Conservation (phyloP, 345 rosid genomes). For the Pugionium dolabratum region DNA sequence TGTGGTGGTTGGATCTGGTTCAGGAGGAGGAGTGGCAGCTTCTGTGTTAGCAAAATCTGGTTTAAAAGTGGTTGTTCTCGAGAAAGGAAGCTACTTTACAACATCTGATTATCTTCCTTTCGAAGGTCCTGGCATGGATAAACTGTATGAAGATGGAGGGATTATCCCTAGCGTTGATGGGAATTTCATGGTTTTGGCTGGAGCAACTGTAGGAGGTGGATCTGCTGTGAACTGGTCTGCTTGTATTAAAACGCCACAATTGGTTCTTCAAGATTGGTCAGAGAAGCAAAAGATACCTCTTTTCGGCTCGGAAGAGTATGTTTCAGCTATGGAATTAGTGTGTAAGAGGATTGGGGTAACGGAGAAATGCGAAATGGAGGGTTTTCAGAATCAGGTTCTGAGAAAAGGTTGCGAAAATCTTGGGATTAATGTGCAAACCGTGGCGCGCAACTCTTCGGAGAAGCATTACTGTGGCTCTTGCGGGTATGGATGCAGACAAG, state of each 20-base stretch:
- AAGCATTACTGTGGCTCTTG: conserved; percentile 86
- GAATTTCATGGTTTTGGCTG: conserved; percentile 57
- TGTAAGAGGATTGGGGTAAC: conserved; percentile 73
- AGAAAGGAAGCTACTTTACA: conserved; percentile 77
- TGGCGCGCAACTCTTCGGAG: conserved; percentile 70
- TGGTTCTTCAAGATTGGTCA: conserved; percentile 73
- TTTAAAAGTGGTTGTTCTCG: conserved; percentile 66
- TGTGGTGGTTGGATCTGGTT: conserved; percentile 77
- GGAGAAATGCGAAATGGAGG: conserved; percentile 51
- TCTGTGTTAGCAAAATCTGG: conserved; percentile 71
- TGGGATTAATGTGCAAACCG: conserved; percentile 51
- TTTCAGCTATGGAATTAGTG: conserved; percentile 66
- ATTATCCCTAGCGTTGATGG: conserved; percentile 47
- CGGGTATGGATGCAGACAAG: conserved; percentile 70
- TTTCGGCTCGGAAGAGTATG: conserved; percentile 52
- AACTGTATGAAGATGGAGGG: conserved; percentile 74
- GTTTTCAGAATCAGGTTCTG: conserved; percentile 75
- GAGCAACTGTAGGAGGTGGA: conserved; percentile 89
- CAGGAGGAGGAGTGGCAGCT: conserved; percentile 96
- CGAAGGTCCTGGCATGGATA: conserved; percentile 62
- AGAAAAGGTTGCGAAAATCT: conserved; percentile 74
- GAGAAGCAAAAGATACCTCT: conserved; percentile 47
- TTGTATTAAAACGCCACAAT: conserved; percentile 63
- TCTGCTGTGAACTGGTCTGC: conserved; percentile 93
- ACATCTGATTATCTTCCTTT: conserved; percentile 51